Evolutionary conservation across 805 yeast species (phyloP).

Genomic region (Candida hungchunana): DNA sequence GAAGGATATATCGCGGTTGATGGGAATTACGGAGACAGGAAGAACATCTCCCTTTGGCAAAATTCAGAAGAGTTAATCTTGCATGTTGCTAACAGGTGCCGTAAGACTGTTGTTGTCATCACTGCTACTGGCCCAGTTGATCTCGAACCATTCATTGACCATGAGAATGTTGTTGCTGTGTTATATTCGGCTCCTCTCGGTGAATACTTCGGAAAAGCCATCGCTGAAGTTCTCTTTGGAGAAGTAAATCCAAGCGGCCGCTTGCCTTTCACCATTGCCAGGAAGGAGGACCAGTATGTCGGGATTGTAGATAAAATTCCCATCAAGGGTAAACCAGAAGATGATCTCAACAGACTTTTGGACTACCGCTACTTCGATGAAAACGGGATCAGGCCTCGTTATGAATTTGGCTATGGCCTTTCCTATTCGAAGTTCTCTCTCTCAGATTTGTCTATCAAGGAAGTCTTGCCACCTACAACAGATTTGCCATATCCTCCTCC

Average conservation of each 20-base stretch:
- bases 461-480: slow-evolving; percentile 40
- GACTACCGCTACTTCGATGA: slow-evolving; percentile 59
- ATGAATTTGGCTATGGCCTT: slow-evolving; percentile 59
- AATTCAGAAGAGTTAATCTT: slow-evolving; percentile 52
- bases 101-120: slow-evolving; percentile 55
- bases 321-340: slow-evolving; percentile 33
- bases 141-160: slow-evolving; percentile 51
- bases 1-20: slow-evolving; percentile 58
- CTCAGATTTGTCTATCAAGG: slow-evolving; percentile 36
- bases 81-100: slow-evolving; percentile 44
- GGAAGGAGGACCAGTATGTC: slow-evolving; percentile 43
- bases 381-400: slow-evolving; percentile 51
- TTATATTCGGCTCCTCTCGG: slow-evolving; percentile 55
- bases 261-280: slow-evolving; percentile 61
- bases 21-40: slow-evolving; percentile 55
- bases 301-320: slow-evolving; percentile 39
- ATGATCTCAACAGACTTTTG: slow-evolving; percentile 33
- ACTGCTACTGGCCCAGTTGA: slow-evolving; percentile 58
- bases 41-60: slow-evolving; percentile 51
- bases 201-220: slow-evolving; percentile 49
- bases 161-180: slow-evolving; percentile 56
- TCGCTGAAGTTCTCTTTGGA: slow-evolving; percentile 57
- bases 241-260: slow-evolving; percentile 60
- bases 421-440: slow-evolving; percentile 44
- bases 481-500: slow-evolving; percentile 44